These are phyloP conservation scores for Suillus fuscotomentosus DNA, from an alignment of 768 basidiomycete species.

Conservation along the genomic window DNA sequence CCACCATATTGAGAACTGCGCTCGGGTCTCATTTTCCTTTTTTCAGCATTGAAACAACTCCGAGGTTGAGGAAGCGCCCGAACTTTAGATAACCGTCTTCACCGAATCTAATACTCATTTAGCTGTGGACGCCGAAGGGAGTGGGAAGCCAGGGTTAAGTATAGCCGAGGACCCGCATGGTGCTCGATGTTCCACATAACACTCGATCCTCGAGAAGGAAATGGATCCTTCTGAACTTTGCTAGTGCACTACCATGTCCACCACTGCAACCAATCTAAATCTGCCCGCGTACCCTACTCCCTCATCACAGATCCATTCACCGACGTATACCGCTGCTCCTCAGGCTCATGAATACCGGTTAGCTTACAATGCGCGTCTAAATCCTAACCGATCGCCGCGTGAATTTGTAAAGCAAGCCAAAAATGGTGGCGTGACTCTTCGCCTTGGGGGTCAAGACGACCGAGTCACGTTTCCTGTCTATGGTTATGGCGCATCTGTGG, in stretches of 20 bases:
- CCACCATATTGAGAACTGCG: not conserved
- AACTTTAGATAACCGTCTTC: not conserved
- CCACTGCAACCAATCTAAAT: constrained; percentile 44
- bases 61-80: not conserved
- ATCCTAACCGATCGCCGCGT: constrained; percentile 38
- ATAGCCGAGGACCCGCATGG: constrained; percentile 32
- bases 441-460: constrained; percentile 52
- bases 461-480: constrained; percentile 56
- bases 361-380: constrained; percentile 40
- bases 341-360: constrained; percentile 52
- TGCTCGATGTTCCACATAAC: constrained; percentile 4
- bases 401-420: constrained; percentile 61
- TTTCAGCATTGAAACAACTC: not conserved
- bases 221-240: constrained; percentile 12
- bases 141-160: constrained; percentile 35
- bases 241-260: constrained; percentile 44
- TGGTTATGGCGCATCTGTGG: constrained; percentile 47
- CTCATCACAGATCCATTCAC: constrained; percentile 36
- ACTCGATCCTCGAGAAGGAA: constrained; percentile 9
- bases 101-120: not conserved
- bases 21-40: too few relatives aligned
- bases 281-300: constrained; percentile 49
- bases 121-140: constrained; percentile 19
- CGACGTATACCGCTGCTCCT: constrained; percentile 56
- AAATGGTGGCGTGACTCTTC: constrained; percentile 49